phyloP scores from a whole-genome alignment of 2,329 filamentous ascomycete genomes.

The Fusarium lyarnte region DNA sequence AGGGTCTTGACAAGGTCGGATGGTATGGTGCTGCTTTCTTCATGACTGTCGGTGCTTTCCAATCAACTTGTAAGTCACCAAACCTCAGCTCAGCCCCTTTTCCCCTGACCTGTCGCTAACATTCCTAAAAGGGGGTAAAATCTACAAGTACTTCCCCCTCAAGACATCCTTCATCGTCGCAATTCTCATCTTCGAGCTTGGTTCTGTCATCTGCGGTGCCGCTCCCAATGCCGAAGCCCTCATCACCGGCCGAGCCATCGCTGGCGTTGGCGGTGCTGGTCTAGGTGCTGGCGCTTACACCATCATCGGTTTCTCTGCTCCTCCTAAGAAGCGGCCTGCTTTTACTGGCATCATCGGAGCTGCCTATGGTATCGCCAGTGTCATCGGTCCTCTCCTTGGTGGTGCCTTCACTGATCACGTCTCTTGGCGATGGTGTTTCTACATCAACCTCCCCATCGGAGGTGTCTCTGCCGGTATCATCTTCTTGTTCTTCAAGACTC shows the following conservation, averaged over 20 bases:
- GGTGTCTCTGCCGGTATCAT: conserved; percentile 49
- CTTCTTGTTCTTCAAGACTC: conserved; percentile 55
- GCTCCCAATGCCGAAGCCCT: conserved; percentile 58
- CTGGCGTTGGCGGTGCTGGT: conserved; percentile 59
- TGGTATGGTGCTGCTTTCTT: conserved; percentile 70
- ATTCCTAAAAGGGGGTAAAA: conserved; percentile 53
- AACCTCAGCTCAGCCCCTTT: conserved; percentile 1
- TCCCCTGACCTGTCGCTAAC: conserved; percentile 29
- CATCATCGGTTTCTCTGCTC: conserved; percentile 58
- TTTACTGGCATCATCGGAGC: conserved; percentile 53
- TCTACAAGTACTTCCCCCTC: conserved; percentile 62
- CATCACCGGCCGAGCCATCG: conserved; percentile 62
- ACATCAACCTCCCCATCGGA: conserved; percentile 52
- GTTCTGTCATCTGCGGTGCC: conserved; percentile 61
- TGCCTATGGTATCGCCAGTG: conserved; percentile 49
- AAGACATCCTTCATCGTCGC: conserved; percentile 59
- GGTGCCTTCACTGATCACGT: conserved; percentile 51
- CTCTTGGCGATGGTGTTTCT: conserved; percentile 54
- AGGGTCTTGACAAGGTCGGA: conserved; percentile 61
- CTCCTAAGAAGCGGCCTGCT: conserved; percentile 48
- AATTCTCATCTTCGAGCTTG: conserved; percentile 64
- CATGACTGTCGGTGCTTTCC: conserved; percentile 57
- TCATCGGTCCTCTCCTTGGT: conserved; percentile 51
- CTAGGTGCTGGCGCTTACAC: conserved; percentile 60
- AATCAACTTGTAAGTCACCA: conserved; percentile 52